Conservation (phyloP, 352 stramenopile species). For the Globisporangium takayamanum region DNA sequence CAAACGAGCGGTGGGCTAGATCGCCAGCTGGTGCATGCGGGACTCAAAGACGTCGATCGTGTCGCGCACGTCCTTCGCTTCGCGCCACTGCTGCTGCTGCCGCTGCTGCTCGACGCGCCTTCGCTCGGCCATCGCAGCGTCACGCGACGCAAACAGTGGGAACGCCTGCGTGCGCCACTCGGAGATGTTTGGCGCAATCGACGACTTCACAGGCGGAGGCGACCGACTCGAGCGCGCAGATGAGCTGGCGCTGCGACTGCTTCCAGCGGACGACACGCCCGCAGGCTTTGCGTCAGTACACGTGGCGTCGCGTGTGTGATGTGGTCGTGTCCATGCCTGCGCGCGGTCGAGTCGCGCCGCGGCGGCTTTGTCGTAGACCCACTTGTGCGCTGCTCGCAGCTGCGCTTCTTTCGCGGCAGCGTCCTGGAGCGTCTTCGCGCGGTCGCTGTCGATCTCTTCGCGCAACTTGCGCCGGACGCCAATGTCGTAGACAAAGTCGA, state of each 20-base stretch:
- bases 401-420: conserved; percentile 26
- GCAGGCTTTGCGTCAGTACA: no score
- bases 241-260: conserved; percentile 2
- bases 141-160: conserved; percentile 6
- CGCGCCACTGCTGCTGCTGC: conserved; percentile 14
- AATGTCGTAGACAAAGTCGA: conserved; percentile 78
- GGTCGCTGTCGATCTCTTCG: conserved; percentile 50
- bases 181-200: conserved; percentile 28
- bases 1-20: neutral
- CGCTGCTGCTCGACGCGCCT: conserved; percentile 5
- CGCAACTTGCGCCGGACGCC: conserved; percentile 40
- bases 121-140: conserved; percentile 5
- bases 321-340: conserved; percentile 16
- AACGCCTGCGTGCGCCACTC: conserved; percentile 34
- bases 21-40: conserved; percentile 16
- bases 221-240: conserved; percentile 7
- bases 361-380: conserved; percentile 19
- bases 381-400: conserved; percentile 40
- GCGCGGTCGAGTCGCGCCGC: conserved; percentile 10
- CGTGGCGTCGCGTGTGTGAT: neutral
- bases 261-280: neutral
- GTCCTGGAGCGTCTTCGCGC: conserved; percentile 22
- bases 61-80: conserved; percentile 21
- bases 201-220: conserved; percentile 18
- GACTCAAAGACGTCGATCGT: conserved; percentile 41